phyloP scores from a whole-genome alignment of 2,329 filamentous ascomycete species.

The Phialemonium atrogriseum region DNA sequence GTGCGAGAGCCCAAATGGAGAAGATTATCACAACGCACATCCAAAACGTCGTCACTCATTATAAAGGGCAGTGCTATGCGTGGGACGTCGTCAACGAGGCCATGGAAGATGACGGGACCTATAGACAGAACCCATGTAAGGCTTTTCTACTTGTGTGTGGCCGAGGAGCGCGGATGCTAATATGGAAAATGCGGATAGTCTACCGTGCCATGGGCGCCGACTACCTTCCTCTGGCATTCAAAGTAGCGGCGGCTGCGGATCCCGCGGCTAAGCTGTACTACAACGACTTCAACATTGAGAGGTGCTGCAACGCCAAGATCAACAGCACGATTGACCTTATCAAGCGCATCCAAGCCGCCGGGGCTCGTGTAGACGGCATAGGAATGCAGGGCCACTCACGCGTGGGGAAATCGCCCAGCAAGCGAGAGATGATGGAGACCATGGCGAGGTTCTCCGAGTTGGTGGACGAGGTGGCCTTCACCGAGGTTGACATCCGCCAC shows the following conservation, averaged over 20 bases:
- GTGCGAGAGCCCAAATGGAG: conserved; percentile 9
- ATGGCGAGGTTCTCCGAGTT: conserved; percentile 8
- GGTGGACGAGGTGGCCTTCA: conserved; percentile 9
- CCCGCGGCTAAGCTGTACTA: conserved; percentile 11
- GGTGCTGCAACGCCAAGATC: conserved; percentile 9
- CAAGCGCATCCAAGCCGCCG: conserved; percentile 6
- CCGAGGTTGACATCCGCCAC: conserved; percentile 10
- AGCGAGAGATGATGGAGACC: conserved; percentile 7
- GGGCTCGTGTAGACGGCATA: conserved; percentile 8
- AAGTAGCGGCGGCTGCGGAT: conserved; percentile 8
- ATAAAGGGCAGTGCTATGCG: too few species aligned
- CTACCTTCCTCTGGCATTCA: conserved; percentile 10
- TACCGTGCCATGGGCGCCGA: conserved; percentile 10
- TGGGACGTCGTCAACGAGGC: conserved; percentile 22
- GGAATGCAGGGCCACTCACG: conserved; percentile 11
- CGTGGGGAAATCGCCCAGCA: conserved; percentile 9
- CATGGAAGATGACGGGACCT: conserved; percentile 7
- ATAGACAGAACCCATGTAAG: conserved; percentile 8
- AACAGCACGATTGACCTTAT: conserved; percentile 8
- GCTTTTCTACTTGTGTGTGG: background rate
- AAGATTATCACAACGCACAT: conserved; percentile 7
- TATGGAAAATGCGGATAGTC: too few species aligned
- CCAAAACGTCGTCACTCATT: conserved; percentile 17
- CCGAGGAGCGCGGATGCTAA: too few species aligned
- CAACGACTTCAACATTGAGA: conserved; percentile 13